Percentiles rank a stretch among this genome's conserved stretches.
phyloP scores from a whole-genome alignment of 306 rosid species.

The Cyclanthera cordifolia region DNA sequence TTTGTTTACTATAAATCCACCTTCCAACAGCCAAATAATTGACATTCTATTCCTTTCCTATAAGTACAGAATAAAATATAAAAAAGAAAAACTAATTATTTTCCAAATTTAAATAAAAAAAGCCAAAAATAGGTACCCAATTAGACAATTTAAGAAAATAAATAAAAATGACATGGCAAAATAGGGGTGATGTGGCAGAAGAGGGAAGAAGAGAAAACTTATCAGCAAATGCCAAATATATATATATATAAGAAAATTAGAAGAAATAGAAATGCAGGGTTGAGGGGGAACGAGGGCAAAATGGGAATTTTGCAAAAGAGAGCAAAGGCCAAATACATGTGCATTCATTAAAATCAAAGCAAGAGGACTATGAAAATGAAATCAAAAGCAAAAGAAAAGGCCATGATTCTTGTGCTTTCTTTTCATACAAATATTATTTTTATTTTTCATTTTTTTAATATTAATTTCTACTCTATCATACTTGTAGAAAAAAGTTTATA shows the following conservation, averaged over 20 bases:
- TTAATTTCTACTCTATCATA: too few relatives aligned
- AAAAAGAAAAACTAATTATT: neutral
- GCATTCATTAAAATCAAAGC: conserved; percentile 14
- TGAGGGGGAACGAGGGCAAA: conserved; percentile 1
- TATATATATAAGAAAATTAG: neutral
- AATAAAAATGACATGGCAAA: neutral
- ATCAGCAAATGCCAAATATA: conserved; percentile 5
- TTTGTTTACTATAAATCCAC: neutral
- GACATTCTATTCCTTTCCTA: too few relatives aligned
- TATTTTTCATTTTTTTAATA: too few relatives aligned
- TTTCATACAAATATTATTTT: neutral
- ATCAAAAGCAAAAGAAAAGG: conserved; percentile 16
- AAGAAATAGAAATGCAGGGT: neutral
- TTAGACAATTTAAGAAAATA: neutral
- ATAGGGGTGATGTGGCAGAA: conserved; percentile 8
- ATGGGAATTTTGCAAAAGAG: neutral
- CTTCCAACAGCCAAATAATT: neutral
- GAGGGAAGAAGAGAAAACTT: neutral
- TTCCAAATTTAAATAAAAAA: neutral
- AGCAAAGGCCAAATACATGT: conserved; percentile 11
- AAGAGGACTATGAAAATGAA: conserved; percentile 8
- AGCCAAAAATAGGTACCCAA: neutral
- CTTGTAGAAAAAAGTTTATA: too few relatives aligned
- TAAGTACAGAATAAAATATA: too few relatives aligned
- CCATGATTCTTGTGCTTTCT: conserved; percentile 18